Evolutionary conservation across 495 filamentous ascomycete species (phyloP).

Genomic region (Achaetomiella virescens): DNA sequence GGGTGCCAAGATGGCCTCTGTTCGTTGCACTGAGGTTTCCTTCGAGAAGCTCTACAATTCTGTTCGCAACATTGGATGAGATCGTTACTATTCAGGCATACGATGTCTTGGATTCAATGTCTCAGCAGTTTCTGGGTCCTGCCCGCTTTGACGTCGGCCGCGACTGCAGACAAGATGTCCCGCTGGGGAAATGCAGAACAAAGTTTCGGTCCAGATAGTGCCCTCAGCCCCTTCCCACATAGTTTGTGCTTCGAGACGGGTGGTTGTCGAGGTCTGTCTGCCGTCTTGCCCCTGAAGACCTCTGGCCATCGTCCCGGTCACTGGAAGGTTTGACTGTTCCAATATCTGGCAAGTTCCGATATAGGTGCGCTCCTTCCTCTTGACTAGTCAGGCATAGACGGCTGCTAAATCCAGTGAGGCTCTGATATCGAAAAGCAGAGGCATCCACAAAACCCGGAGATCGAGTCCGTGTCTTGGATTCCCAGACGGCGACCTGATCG

Average conservation of each 20-base stretch:
- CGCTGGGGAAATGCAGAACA: slow-evolving; percentile 14
- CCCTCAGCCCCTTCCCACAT: slow-evolving; percentile 8
- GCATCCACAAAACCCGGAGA: slow-evolving; percentile 24
- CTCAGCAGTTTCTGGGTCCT: slow-evolving; percentile 8
- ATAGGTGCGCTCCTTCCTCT: slow-evolving; percentile 2
- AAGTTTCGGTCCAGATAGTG: not conserved
- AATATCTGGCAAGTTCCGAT: not conserved
- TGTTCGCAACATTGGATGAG: not conserved
- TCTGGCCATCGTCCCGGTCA: no score
- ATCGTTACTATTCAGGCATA: not conserved
- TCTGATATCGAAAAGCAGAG: slow-evolving; percentile 3
- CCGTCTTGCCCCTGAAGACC: slow-evolving; percentile 5
- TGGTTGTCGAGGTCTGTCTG: not conserved
- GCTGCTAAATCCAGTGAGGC: slow-evolving; percentile 28
- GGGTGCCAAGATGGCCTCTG: slow-evolving; percentile 2
- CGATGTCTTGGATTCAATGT: not conserved
- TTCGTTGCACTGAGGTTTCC: not conserved
- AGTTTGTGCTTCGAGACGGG: slow-evolving; percentile 9
- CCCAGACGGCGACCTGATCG: slow-evolving; percentile 22
- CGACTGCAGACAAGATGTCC: slow-evolving; percentile 12
- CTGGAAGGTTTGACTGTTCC: not conserved
- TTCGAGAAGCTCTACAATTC: slow-evolving; percentile 27
- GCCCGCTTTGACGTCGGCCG: slow-evolving; percentile 23
- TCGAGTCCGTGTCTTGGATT: slow-evolving; percentile 30
- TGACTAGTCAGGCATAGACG: slow-evolving; percentile 23